phyloP scores from a whole-genome alignment of 768 basidiomycete species.

The Lactifluus rugatus region DNA sequence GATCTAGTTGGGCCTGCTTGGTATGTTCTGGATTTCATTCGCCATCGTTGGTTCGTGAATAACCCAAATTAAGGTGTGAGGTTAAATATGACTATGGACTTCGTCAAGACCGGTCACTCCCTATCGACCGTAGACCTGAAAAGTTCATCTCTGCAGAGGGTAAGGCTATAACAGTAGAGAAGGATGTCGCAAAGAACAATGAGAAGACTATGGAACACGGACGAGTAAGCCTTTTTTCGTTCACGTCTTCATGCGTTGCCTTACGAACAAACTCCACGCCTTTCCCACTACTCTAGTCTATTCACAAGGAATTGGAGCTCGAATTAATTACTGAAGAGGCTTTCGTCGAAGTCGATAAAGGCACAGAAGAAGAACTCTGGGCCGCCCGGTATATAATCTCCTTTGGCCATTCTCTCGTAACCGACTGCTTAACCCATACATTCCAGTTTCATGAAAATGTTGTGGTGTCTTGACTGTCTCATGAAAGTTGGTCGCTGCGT shows the following conservation, averaged over 20 bases:
- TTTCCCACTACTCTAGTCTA: slow-evolving; percentile 32
- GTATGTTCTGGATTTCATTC: not conserved
- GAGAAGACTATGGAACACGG: slow-evolving; percentile 47
- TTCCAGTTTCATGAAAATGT: slow-evolving; percentile 61
- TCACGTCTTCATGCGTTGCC: not conserved
- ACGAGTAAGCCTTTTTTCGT: slow-evolving; percentile 31
- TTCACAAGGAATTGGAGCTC: slow-evolving; percentile 70
- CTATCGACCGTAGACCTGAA: slow-evolving; percentile 40
- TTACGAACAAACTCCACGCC: not conserved
- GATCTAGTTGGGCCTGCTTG: slow-evolving; percentile 20
- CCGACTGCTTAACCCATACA: not conserved
- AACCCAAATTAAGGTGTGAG: slow-evolving; percentile 53
- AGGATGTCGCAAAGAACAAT: slow-evolving; percentile 42
- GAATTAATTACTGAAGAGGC: slow-evolving; percentile 56
- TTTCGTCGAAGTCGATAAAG: slow-evolving; percentile 34
- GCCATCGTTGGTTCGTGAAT: not conserved
- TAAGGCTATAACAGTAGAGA: slow-evolving; percentile 47
- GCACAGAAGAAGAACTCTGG: slow-evolving; percentile 65
- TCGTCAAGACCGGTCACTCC: slow-evolving; percentile 43
- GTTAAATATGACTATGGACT: slow-evolving; percentile 71
- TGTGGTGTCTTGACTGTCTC: slow-evolving; percentile 52
- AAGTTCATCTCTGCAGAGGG: slow-evolving; percentile 49
- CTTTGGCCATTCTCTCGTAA: not conserved
- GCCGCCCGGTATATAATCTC: slow-evolving; percentile 47
- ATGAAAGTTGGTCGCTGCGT: slow-evolving; percentile 42